Conservation (phyloP, 1,284 basidiomycete genomes). For the Paramarasmius palmivorus region DNA sequence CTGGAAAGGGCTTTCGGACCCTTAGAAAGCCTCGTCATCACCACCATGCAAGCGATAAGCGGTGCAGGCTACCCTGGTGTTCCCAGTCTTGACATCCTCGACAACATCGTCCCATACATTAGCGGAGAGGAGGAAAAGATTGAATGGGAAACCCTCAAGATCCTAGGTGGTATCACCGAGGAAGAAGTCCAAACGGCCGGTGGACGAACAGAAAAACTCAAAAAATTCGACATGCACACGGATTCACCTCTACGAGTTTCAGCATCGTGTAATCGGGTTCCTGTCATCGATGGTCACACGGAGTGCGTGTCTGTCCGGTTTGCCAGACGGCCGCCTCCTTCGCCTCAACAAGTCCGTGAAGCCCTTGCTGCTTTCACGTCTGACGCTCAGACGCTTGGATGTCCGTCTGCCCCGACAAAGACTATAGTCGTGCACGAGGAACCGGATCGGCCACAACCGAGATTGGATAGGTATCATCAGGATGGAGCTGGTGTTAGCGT, state of each 20-base stretch:
- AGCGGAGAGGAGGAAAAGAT: slow-evolving; percentile 98
- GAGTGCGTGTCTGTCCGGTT: slow-evolving; percentile 91
- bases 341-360: slow-evolving; percentile 85
- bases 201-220: slow-evolving; percentile 23
- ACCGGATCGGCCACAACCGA: slow-evolving; percentile 91
- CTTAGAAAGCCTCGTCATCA: slow-evolving; percentile 87
- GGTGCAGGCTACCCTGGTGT: slow-evolving; percentile 98
- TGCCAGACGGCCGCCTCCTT: slow-evolving; percentile 77
- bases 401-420: slow-evolving; percentile 85
- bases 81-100: slow-evolving; percentile 87
- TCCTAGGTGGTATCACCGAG: slow-evolving; percentile 80
- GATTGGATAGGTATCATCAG: slow-evolving; percentile 90
- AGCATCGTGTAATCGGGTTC: slow-evolving; percentile 90
- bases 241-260: slow-evolving; percentile 82
- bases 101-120: slow-evolving; percentile 97
- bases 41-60: slow-evolving; percentile 97
- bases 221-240: slow-evolving; percentile 85
- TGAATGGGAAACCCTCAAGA: slow-evolving; percentile 98
- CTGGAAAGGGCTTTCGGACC: slow-evolving; percentile 94
- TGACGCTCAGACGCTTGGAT: slow-evolving; percentile 78
- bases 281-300: slow-evolving; percentile 91
- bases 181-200: slow-evolving; percentile 43
- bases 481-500: slow-evolving; percentile 92
- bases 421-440: slow-evolving; percentile 95
- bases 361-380: slow-evolving; percentile 78